Evolutionary conservation across 2,329 filamentous ascomycete genomes (phyloP), one percentile per base, ranked within the genome.

Genomic region (Zymoseptoria tritici): DNA sequence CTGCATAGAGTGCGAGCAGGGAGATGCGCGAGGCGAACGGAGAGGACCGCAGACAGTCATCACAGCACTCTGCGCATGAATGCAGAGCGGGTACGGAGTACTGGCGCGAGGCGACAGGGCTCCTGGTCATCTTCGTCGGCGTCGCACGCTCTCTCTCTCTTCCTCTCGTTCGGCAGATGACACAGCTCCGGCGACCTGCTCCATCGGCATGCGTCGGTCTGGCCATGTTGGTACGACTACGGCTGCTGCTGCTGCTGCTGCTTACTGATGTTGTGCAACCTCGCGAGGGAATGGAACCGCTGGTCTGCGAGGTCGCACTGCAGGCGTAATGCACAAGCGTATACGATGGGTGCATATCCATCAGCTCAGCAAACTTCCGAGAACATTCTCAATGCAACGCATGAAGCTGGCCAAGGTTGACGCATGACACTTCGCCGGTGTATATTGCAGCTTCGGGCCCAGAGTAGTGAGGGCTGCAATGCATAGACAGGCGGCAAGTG

Each of bases 401-500:
- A 46, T 46, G 36, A 46, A 46, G 36, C 36, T 46, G 13, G 36
- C 36, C 36, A 46, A 46, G 36, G 36, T 46, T 46, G 16, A 46
- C 36, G 36, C 36, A 46, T 46, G 36, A 46, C 36, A 46, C 6
- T n/a, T 46, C 36, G 36, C 36, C 36, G 36, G 36, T 46, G 4
- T 46, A 50, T 54, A 46, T 42, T 49, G 51, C 53, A 53, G 59
- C 49, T 46, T 24, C 54, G 52, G 29, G 22, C 51, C 42, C 21
- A n/a, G 52, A 21, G 20, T n/a, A 16, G 21, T 50, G 24, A n/a
- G 16, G n/a, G 42, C 42, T 51, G 46, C 29, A n/a, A 57, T 52
- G 24, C 16, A 24, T 16, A 22, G 42, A 56, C 13, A 31, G 22
- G 54, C 54, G 29, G 53, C 53, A 31, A 42, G 53, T 13, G 53